These are phyloP conservation scores for Ilex paraguariensis DNA, from an alignment of 305 asterid genomes.

Conservation along the genomic window DNA sequence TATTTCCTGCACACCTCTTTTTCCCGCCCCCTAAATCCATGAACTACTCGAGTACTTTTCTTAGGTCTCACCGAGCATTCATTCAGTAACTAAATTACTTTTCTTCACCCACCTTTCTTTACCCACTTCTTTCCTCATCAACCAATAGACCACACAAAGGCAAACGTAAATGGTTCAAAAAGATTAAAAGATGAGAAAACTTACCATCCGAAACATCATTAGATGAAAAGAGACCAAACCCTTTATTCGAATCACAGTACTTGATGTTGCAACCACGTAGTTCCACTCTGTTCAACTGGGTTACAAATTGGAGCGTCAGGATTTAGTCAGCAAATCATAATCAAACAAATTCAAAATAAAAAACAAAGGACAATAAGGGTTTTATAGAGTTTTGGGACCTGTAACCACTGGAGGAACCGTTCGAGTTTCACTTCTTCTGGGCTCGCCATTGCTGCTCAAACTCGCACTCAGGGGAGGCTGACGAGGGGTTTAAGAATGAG, in stretches of 20 bases:
- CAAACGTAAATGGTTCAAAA: neutral
- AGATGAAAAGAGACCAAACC: conserved; percentile 73
- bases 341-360: neutral
- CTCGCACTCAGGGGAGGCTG: too few relatives aligned
- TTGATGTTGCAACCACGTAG: conserved; percentile 71
- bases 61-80: too few relatives aligned
- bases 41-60: too few relatives aligned
- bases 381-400: conserved; percentile 29
- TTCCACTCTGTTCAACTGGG: conserved; percentile 74
- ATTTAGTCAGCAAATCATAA: neutral
- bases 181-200: neutral
- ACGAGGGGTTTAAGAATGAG: too few relatives aligned
- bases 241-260: conserved; percentile 65
- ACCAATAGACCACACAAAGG: neutral
- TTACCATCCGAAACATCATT: conserved; percentile 58
- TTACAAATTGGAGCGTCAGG: conserved; percentile 1
- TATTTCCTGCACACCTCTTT: too few relatives aligned
- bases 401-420: conserved; percentile 75
- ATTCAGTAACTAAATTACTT: neutral
- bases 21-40: too few relatives aligned
- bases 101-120: too few relatives aligned
- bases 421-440: conserved; percentile 64
- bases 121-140: neutral
- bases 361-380: neutral
- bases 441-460: conserved; percentile 45